phyloP scores from a whole-genome alignment of 2,329 filamentous ascomycete species.

The Berkeleyomyces basicola region DNA sequence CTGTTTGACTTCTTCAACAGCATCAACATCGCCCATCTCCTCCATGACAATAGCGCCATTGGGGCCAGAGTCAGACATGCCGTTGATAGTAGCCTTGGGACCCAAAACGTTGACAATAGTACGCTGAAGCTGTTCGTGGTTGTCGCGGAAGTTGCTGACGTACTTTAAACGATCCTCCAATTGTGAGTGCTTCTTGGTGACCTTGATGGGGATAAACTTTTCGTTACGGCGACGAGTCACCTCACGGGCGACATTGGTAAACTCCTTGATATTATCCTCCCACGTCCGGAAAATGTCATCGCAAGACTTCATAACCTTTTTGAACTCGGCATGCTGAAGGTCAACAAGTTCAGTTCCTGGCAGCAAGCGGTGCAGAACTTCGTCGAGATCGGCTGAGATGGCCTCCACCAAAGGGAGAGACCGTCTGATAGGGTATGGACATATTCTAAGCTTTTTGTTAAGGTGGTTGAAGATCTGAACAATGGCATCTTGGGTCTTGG shows the following conservation, averaged over 20 bases:
- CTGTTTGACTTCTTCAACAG: conserved; percentile 87
- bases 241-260: conserved; percentile 92
- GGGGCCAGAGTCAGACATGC: conserved; percentile 22
- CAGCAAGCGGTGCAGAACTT: conserved; percentile 68
- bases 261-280: conserved; percentile 95
- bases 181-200: conserved; percentile 70
- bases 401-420: conserved; percentile 90
- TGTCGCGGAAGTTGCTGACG: conserved; percentile 84
- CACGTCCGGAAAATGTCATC: conserved; percentile 79
- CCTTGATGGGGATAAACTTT: conserved; percentile 98
- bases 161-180: conserved; percentile 86
- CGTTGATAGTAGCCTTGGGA: conserved; percentile 42
- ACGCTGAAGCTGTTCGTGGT: conserved; percentile 91
- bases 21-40: conserved; percentile 93
- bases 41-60: conserved; percentile 62
- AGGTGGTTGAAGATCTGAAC: conserved; percentile 82
- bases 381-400: conserved; percentile 84
- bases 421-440: conserved; percentile 82
- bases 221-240: conserved; percentile 86
- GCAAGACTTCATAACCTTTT: conserved; percentile 64
- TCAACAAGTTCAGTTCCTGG: conserved; percentile 80
- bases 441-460: conserved; percentile 95
- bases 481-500: conserved; percentile 79
- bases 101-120: conserved; percentile 97
- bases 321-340: conserved; percentile 81